Conservation (phyloP, 495 filamentous ascomycete genomes). For the Astrothelium macrocarpum region DNA sequence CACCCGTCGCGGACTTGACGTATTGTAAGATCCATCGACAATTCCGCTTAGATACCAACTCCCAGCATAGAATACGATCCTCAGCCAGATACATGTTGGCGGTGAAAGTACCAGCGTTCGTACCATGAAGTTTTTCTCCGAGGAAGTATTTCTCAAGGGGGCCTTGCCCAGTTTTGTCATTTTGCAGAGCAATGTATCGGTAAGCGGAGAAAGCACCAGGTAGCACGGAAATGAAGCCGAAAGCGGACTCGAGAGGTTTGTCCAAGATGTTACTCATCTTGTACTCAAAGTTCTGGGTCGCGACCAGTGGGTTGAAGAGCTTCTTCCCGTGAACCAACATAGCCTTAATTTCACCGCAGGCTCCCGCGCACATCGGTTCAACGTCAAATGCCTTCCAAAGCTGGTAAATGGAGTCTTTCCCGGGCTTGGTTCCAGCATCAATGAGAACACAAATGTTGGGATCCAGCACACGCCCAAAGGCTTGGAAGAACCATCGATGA, state of each 20-base stretch:
- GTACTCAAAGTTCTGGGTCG: slow-evolving; percentile 98
- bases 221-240: slow-evolving; percentile 94
- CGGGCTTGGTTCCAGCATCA: slow-evolving; percentile 91
- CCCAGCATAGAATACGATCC: slow-evolving; percentile 98
- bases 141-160: slow-evolving; percentile 95
- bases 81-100: slow-evolving; percentile 99
- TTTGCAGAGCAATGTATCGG: slow-evolving; percentile 85
- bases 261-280: slow-evolving; percentile 99
- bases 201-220: slow-evolving; percentile 98
- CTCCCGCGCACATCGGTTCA: slow-evolving; percentile 92
- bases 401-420: slow-evolving; percentile 87
- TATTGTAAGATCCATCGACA: slow-evolving; percentile 96
- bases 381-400: slow-evolving; percentile 98
- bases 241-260: slow-evolving; percentile 94
- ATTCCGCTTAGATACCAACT: slow-evolving; percentile 94
- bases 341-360: slow-evolving; percentile 98
- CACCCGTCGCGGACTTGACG: slow-evolving; percentile 90
- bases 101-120: slow-evolving; percentile 92
- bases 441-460: slow-evolving; percentile 95
- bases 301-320: slow-evolving; percentile 85
- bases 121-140: slow-evolving; percentile 95
- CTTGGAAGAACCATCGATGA: slow-evolving; percentile 98
- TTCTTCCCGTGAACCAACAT: slow-evolving; percentile 87
- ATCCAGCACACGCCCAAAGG: slow-evolving; percentile 84
- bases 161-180: slow-evolving; percentile 87